Percentiles rank a stretch among this genome's conserved stretches.
Evolutionary conservation across 106 monocot species (phyloP).

Genomic region (Dendrobium officinale): DNA sequence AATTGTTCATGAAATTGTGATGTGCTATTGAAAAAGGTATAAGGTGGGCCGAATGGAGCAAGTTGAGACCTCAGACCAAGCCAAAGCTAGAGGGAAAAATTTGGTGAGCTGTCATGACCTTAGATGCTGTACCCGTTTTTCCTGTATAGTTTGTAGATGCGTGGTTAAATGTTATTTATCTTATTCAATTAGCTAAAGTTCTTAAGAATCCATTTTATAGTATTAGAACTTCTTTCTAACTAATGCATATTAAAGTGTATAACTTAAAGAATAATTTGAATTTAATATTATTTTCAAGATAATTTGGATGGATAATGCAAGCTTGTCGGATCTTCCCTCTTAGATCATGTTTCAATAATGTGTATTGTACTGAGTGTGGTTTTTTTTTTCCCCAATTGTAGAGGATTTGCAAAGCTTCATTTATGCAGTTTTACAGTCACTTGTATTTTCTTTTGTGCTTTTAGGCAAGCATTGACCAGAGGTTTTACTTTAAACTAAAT

Average conservation of each 20-base stretch:
- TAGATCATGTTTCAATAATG: too few species aligned
- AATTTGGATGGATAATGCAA: neutral
- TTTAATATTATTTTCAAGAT: neutral
- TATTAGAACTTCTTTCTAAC: neutral
- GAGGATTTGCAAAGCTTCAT: too few species aligned
- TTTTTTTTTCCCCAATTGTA: too few species aligned
- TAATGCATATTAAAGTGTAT: neutral
- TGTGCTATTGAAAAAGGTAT: constrained; percentile 50
- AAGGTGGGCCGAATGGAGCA: constrained; percentile 98
- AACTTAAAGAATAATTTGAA: neutral
- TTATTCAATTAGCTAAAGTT: neutral
- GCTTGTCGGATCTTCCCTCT: neutral
- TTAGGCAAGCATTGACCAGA: too few species aligned
- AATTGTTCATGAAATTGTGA: constrained; percentile 8
- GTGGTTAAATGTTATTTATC: neutral
- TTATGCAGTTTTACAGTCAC: too few species aligned
- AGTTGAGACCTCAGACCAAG: constrained; percentile 76
- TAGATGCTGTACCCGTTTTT: neutral
- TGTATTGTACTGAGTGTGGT: too few species aligned
- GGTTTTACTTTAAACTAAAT: too few species aligned
- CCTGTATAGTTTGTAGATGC: neutral
- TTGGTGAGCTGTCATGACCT: constrained; percentile 45
- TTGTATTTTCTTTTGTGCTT: too few species aligned
- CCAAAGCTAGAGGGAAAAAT: constrained; percentile 71
- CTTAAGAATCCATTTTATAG: neutral